Conservation (phyloP, 371 early-diverging fungal species). For the Syncephalis fuscata region DNA sequence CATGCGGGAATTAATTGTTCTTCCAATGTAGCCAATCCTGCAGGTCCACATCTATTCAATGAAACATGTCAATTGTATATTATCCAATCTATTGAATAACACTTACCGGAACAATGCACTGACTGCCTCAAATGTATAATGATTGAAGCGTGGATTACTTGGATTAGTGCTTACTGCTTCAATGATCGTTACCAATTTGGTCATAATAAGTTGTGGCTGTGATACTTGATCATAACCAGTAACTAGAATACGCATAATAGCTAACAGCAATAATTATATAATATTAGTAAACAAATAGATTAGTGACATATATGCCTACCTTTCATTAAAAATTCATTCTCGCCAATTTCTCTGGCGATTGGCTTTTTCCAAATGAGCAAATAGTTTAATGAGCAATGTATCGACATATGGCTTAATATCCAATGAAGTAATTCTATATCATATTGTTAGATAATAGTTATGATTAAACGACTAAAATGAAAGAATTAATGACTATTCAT, state of each 20-base stretch:
- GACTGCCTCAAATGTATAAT: conserved; percentile 87
- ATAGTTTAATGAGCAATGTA: conserved; percentile 50
- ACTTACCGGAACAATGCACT: conserved; percentile 60
- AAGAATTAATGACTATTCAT: no score
- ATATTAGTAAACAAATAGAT: neutral
- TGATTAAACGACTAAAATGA: no score
- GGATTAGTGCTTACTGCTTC: conserved; percentile 85
- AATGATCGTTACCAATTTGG: conserved; percentile 53
- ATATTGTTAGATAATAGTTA: neutral
- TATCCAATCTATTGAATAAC: no score
- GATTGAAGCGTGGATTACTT: conserved; percentile 93
- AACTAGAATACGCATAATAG: conserved; percentile 70
- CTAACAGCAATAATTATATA: conserved; percentile 12
- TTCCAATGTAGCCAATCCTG: conserved; percentile 64
- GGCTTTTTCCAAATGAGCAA: conserved; percentile 49
- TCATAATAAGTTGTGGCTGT: conserved; percentile 54
- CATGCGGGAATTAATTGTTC: conserved; percentile 54
- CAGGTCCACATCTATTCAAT: conserved; percentile 26
- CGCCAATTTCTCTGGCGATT: conserved; percentile 70
- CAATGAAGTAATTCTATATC: neutral
- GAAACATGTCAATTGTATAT: no score
- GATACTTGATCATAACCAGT: conserved; percentile 31
- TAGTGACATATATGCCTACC: conserved; percentile 1
- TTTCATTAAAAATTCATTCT: conserved; percentile 84
- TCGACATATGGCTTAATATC: conserved; percentile 39